Evolutionary conservation across 768 basidiomycete species (phyloP).

Genomic region (Lactifluus volemus): DNA sequence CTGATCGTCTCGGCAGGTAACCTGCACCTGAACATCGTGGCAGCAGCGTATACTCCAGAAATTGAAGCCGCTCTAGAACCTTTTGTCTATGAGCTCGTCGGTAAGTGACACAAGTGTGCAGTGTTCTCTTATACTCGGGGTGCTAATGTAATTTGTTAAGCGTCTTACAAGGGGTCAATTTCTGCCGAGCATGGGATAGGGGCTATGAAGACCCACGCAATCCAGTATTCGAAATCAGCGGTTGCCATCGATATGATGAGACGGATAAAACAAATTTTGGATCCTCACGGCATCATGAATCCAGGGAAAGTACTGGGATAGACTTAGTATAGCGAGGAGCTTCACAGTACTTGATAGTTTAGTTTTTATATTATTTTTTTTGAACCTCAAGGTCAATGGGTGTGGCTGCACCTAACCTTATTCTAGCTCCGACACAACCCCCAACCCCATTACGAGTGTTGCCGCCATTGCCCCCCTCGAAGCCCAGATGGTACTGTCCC

Average conservation of each 20-base stretch:
- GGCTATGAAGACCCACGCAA: constrained; percentile 87
- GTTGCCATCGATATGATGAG: constrained; percentile 85
- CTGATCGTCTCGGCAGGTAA: constrained; percentile 50
- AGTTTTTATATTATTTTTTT: background rate
- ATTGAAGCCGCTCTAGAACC: constrained; percentile 87
- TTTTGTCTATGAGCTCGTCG: constrained; percentile 86
- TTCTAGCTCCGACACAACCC: constrained; percentile 21
- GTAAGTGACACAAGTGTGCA: constrained; percentile 35
- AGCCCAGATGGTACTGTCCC: constrained; percentile 11
- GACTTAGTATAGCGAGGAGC: background rate
- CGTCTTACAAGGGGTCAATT: constrained; percentile 77
- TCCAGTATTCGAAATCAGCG: constrained; percentile 77
- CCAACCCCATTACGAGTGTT: constrained; percentile 23
- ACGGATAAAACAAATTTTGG: constrained; percentile 81
- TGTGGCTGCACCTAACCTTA: constrained; percentile 22
- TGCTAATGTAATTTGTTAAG: constrained; percentile 30
- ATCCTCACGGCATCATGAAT: constrained; percentile 89
- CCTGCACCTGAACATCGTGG: constrained; percentile 86
- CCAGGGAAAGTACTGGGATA: constrained; percentile 68
- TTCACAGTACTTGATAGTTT: background rate
- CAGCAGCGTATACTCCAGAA: constrained; percentile 72
- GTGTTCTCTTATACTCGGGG: background rate
- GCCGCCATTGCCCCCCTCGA: background rate
- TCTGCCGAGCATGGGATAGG: constrained; percentile 98
- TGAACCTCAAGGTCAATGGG: background rate